Evolutionary conservation across 768 basidiomycete species (phyloP), one percentile per base, ranked within the genome.

Genomic region (Pisolithus tinctorius): DNA sequence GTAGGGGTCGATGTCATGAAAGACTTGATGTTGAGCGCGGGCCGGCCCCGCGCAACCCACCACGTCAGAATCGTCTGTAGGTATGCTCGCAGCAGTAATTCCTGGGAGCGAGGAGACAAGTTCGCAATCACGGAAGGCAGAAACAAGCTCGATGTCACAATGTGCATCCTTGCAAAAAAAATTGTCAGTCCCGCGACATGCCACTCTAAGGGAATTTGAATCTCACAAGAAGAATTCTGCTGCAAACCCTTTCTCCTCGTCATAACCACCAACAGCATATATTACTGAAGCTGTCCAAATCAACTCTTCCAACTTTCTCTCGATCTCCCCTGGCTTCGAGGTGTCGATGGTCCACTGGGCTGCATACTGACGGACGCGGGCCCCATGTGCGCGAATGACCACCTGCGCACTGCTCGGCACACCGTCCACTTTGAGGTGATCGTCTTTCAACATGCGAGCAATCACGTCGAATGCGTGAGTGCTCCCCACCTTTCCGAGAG

Each of bases 131-230:
- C 48, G 0, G 80, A 73, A 0, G 77, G 71, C 29, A 83, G 56
- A 67, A 83, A 82, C 16, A 82, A 56, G 8, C 75, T 69, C 4
- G 82, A 82, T 0, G 83, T 86, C 26, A 84, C 76, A 4, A 84
- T 69, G 58, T 85, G 84, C 73, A 81, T 77, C 14, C 82, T 83
- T 17, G 2, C 13, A 34, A 2, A 20, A 20, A 20, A 20, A 20
- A 31, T 31, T 8, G 6, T 31, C 30, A 31, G 30, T 31, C 30
- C 9, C 30, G 10, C 30, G 7, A 10, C 9, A 31, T 8, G 5
- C 4, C 27, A 29, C 7, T 29, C 5, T 7, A 7, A 7, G 27
- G 27, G 30, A 10, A 31, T 31, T 8, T 31, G 30, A 39, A 36
- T n/a, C 26, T 30, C 79, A 68, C n/a, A 82, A 52, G 70, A 78